Percentiles rank a stretch among this genome's conserved stretches.
These are phyloP conservation scores for Pseudocercospora cruenta DNA, from an alignment of 2,329 filamentous ascomycete species.

Conservation along the genomic window DNA sequence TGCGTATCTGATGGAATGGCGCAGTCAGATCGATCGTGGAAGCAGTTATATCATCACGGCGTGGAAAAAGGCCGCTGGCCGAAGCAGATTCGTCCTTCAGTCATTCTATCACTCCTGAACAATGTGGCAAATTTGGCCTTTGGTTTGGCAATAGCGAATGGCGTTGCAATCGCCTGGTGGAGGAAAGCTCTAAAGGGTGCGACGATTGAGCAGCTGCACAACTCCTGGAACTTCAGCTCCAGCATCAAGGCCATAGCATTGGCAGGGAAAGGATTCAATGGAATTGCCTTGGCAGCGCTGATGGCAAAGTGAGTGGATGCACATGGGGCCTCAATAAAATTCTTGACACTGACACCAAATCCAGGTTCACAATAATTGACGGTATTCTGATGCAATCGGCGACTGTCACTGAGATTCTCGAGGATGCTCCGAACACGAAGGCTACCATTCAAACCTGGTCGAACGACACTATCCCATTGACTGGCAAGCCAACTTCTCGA, in stretches of 20 bases:
- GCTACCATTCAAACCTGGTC: not conserved
- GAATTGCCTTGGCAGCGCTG: not conserved
- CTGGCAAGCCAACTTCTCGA: not conserved
- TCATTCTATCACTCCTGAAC: conserved; percentile 25
- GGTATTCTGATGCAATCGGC: not conserved
- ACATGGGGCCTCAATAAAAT: no score
- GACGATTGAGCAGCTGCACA: conserved; percentile 24
- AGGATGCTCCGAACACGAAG: not conserved
- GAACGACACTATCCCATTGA: not conserved
- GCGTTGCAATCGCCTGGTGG: conserved; percentile 34
- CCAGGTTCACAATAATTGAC: not conserved
- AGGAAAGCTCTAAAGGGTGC: conserved; percentile 28
- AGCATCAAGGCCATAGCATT: not conserved
- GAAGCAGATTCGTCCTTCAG: conserved; percentile 14
- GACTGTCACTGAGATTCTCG: not conserved
- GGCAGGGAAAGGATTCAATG: not conserved
- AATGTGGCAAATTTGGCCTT: conserved; percentile 26
- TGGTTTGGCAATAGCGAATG: conserved; percentile 27
- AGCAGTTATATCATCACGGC: not conserved
- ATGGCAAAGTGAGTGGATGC: conserved; percentile 5
- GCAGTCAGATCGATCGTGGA: not conserved
- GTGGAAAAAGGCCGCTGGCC: conserved; percentile 1
- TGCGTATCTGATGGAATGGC: not conserved
- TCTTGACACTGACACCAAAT: not conserved
- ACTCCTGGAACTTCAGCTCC: not conserved